phyloP scores from a whole-genome alignment of 176 grass and related monocot genomes.

The Secale cereale region DNA sequence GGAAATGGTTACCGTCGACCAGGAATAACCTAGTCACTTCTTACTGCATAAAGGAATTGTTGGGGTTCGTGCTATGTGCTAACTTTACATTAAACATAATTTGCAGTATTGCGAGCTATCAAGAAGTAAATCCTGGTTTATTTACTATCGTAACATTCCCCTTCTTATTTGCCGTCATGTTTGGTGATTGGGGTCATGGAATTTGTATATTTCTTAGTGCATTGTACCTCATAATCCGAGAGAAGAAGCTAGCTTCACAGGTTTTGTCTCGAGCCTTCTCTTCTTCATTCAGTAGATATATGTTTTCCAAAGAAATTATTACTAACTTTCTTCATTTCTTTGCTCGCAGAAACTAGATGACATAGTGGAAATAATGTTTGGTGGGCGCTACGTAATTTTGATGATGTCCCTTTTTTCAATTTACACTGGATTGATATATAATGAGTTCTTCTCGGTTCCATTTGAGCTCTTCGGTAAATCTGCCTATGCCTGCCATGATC shows the following conservation, averaged over 20 bases:
- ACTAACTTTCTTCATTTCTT: neutral
- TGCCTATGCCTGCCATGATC: slow-evolving; percentile 71
- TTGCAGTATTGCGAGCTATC: slow-evolving; percentile 82
- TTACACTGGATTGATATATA: slow-evolving; percentile 92
- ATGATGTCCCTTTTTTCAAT: slow-evolving; percentile 95
- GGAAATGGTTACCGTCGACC: neutral
- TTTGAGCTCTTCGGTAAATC: slow-evolving; percentile 93
- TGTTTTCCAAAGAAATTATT: neutral
- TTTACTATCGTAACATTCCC: slow-evolving; percentile 95
- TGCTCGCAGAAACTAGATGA: slow-evolving; percentile 70
- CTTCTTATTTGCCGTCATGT: slow-evolving; percentile 97
- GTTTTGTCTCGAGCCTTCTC: slow-evolving; percentile 34
- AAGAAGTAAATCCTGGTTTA: slow-evolving; percentile 88
- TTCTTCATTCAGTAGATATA: neutral
- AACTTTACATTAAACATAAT: slow-evolving; percentile 18
- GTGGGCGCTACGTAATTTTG: slow-evolving; percentile 83
- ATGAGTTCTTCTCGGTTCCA: slow-evolving; percentile 96
- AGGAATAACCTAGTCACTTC: neutral
- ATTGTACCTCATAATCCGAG: slow-evolving; percentile 59
- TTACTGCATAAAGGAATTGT: neutral
- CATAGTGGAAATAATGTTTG: slow-evolving; percentile 94
- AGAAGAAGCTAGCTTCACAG: slow-evolving; percentile 91
- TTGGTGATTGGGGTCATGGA: slow-evolving; percentile 96
- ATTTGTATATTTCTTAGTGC: slow-evolving; percentile 71
- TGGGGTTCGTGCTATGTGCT: neutral